A percentile compares a stretch with the other conserved stretches of the same genome.
Evolutionary conservation across 2,329 filamentous ascomycete species (phyloP).

Genomic region (Alternaria consortialis): DNA sequence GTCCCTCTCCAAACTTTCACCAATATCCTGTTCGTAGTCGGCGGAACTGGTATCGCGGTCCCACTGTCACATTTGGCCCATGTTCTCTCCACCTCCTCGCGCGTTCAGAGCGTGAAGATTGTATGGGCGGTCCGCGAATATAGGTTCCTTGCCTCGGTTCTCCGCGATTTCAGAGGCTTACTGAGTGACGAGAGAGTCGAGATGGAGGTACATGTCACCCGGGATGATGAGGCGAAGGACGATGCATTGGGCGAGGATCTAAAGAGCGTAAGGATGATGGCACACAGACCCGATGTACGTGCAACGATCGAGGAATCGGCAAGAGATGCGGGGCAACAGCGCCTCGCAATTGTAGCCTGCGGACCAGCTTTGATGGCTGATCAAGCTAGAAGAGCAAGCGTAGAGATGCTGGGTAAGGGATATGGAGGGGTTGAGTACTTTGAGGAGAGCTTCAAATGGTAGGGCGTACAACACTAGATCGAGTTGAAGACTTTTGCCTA

Average conservation of each 20-base stretch:
- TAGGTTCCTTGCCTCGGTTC: constrained; percentile 36
- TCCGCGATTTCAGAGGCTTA: constrained; percentile 32
- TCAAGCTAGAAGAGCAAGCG: constrained; percentile 54
- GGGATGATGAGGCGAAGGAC: constrained; percentile 34
- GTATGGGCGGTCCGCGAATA: constrained; percentile 48
- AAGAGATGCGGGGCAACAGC: constrained; percentile 35
- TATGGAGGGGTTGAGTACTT: constrained; percentile 53
- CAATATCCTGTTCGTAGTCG: constrained; percentile 48
- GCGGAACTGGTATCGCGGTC: constrained; percentile 49
- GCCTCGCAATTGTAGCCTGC: constrained; percentile 55
- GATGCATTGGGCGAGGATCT: constrained; percentile 26
- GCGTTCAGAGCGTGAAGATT: constrained; percentile 34
- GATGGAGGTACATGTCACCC: constrained; percentile 40
- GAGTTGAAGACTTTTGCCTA: background rate
- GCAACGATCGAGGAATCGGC: constrained; percentile 47
- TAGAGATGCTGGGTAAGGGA: constrained; percentile 42
- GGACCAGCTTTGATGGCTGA: constrained; percentile 58
- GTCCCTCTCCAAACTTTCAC: constrained; percentile 55
- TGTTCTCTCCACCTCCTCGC: constrained; percentile 26
- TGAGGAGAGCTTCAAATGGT: constrained; percentile 61
- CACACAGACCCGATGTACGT: constrained; percentile 53
- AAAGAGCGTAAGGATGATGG: constrained; percentile 38
- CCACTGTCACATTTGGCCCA: constrained; percentile 41
- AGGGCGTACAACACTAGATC: background rate
- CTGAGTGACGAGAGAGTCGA: constrained; percentile 38